These are phyloP conservation scores for Coriaria nepalensis DNA, from an alignment of 306 rosid species.

Conservation along the genomic window DNA sequence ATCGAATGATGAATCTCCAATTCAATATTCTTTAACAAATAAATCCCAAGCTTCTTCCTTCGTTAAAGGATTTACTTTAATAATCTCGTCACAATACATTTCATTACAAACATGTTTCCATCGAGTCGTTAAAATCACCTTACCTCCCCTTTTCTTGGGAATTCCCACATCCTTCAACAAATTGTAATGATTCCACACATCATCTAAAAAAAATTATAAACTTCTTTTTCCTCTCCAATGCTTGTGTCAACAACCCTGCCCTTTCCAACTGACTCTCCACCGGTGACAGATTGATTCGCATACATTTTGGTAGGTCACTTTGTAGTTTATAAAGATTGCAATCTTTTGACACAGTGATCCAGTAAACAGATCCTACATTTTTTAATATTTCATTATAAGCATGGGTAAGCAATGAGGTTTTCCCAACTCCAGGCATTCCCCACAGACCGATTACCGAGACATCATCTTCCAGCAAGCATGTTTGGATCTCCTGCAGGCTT, in stretches of 20 bases:
- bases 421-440: constrained; percentile 17
- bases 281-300: not conserved
- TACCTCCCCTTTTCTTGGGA: constrained; percentile 9
- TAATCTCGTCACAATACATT: constrained; percentile 3
- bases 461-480: constrained; percentile 4
- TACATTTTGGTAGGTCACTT: not conserved
- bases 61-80: not conserved
- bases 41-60: constrained; percentile 1
- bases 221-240: not conserved
- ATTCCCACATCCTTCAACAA: constrained; percentile 13
- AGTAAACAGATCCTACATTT: not conserved
- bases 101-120: constrained; percentile 9
- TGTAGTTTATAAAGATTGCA: constrained; percentile 1
- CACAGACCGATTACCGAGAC: constrained; percentile 12
- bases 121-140: constrained; percentile 19
- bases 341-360: constrained; percentile 18
- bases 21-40: constrained; percentile 8
- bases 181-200: constrained; percentile 16
- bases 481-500: not conserved
- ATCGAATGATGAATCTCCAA: not conserved
- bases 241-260: not conserved
- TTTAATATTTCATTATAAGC: no score
- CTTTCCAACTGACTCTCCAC: not conserved
- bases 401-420: no score
- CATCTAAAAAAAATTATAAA: constrained; percentile 24